These are phyloP conservation scores for Podaxis sp. DNA, from an alignment of 768 basidiomycete genomes.

Conservation along the genomic window DNA sequence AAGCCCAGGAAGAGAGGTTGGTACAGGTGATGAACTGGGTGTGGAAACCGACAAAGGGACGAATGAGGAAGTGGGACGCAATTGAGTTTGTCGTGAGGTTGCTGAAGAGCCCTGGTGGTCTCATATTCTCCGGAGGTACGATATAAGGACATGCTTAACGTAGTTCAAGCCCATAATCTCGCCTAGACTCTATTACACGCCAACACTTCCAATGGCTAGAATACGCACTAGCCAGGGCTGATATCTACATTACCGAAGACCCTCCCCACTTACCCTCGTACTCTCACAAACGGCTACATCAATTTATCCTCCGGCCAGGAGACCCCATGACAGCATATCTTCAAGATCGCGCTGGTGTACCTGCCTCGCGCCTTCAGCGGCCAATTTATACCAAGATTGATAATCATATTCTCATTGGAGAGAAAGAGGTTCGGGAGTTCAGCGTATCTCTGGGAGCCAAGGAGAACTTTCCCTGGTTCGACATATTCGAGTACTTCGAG, in stretches of 20 bases:
- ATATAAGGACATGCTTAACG: background rate
- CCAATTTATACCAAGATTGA: constrained; percentile 18
- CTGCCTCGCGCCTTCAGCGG: constrained; percentile 14
- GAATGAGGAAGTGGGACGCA: constrained; percentile 15
- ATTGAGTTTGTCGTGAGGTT: constrained; percentile 18
- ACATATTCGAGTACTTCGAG: constrained; percentile 15
- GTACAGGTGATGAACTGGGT: constrained; percentile 20
- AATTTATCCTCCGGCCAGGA: constrained; percentile 10
- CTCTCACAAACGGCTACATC: constrained; percentile 7
- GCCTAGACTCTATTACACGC: constrained; percentile 4
- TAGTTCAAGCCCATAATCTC: background rate
- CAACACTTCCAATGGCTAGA: constrained; percentile 15
- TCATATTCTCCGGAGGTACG: constrained; percentile 20
- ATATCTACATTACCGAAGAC: constrained; percentile 13
- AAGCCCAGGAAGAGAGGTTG: constrained; percentile 14
- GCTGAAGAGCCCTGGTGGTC: constrained; percentile 17
- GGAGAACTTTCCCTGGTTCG: constrained; percentile 12
- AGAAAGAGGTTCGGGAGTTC: constrained; percentile 15
- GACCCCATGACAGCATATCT: constrained; percentile 16
- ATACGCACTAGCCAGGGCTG: constrained; percentile 12
- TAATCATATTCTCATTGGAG: constrained; percentile 18
- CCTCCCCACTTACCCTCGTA: constrained; percentile 10
- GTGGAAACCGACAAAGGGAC: constrained; percentile 16
- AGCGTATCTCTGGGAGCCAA: constrained; percentile 14
- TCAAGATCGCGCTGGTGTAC: constrained; percentile 17